Evolutionary conservation across 2,329 filamentous ascomycete species (phyloP), one percentile per base, ranked within the genome.

Genomic region (Emmonsiellopsis sp.): DNA sequence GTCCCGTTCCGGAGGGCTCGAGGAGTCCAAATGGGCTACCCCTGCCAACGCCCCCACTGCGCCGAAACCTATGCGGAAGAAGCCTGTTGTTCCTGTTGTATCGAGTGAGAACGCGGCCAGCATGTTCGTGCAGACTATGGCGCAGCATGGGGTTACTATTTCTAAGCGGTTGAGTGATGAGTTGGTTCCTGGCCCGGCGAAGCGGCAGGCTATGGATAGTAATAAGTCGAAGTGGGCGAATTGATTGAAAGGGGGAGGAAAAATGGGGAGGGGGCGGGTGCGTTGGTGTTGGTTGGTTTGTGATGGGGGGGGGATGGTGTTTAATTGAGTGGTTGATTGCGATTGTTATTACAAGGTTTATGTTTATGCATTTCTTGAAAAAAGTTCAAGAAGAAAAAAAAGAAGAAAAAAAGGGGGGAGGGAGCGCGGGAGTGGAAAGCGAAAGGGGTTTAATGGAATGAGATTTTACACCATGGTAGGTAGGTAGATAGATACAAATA

Each of bases 171-270:
- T 31, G n/a, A 26, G 13, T 20, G 41, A 43, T 3, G 48, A 41
- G 11, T 13, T 30, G 6, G 20, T 7, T 2, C 13, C 38, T 13
- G 11, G 35, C 8, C 11, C 46, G 13, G 26, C 35, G 35, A 40
- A 38, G 16, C 20, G 34, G 11, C 32, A 34, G 15, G 40, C 20
- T 1, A 26, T 26, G n/a, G 20, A 26, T 26, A 26, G 20, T 26
- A 26, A 26, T 26, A 55, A 34, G 52, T 57, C 52, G 52, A 59
- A 52, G 55, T 56, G 50, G 57, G 57, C 42, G 20, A 49, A 31
- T 30, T 49, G 49, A 2, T 44, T 44, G 9, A 44, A 11, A 44
- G 20, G 15, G 15, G 20, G 15, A 44, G 10, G 8, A 44, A 26
- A 43, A 43, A 7, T 6, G 16, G 41, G 7, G 34, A 37, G 34